These are phyloP conservation scores for Nemania bipapillata DNA, from an alignment of 2,329 filamentous ascomycete genomes.

Conservation along the genomic window DNA sequence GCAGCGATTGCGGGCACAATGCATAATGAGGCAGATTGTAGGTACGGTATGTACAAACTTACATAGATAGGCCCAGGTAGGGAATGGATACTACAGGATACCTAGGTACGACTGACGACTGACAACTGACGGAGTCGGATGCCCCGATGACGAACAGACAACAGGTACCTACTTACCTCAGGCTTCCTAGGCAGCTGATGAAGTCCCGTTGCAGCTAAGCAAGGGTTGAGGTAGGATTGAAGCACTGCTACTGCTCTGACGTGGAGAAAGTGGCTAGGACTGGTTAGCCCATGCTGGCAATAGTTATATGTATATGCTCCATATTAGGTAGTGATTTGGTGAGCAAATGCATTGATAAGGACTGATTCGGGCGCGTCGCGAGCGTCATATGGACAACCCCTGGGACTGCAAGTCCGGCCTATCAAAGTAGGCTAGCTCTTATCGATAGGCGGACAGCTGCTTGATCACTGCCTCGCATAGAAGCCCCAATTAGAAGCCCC, in stretches of 20 bases:
- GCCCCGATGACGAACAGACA: slow-evolving; percentile 40
- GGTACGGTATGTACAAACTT: too few species aligned
- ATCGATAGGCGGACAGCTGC: not conserved
- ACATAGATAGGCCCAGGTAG: not conserved
- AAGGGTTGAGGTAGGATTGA: not conserved
- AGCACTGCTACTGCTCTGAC: slow-evolving; percentile 14
- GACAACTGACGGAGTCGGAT: slow-evolving; percentile 35
- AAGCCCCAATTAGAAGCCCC: too few species aligned
- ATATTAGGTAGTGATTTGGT: not conserved
- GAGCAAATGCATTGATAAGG: slow-evolving; percentile 7
- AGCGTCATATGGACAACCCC: slow-evolving; percentile 8
- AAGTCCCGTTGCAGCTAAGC: not conserved
- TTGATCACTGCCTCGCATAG: not conserved
- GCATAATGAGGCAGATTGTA: not conserved
- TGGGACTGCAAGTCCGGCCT: not conserved
- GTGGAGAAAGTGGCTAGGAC: slow-evolving; percentile 11
- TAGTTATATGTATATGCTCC: too few species aligned
- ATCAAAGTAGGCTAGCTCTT: not conserved
- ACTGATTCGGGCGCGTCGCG: slow-evolving; percentile 11
- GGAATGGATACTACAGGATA: not conserved
- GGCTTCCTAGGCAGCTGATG: slow-evolving; percentile 7
- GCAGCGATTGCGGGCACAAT: slow-evolving; percentile 13
- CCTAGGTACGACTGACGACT: slow-evolving; percentile 14
- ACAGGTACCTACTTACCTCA: not conserved
- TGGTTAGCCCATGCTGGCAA: not conserved